These are phyloP conservation scores for Cladobotryum protrusum DNA, from an alignment of 2,329 filamentous ascomycete genomes.

Conservation along the genomic window DNA sequence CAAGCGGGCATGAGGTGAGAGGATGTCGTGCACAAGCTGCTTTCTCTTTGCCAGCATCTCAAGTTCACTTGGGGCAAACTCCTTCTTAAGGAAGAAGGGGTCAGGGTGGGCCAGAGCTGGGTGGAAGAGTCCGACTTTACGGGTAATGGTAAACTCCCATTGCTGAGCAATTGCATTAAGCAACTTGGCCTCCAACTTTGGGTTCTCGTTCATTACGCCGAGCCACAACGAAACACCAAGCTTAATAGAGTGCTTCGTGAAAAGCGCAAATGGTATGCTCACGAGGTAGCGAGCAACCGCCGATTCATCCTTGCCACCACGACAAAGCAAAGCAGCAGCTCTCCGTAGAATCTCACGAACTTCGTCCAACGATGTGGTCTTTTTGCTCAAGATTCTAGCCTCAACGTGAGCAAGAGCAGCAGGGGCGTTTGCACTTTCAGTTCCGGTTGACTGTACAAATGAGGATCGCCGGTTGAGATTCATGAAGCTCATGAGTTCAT, in stretches of 20 bases:
- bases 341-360: slow-evolving; percentile 75
- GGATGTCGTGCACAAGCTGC: slow-evolving; percentile 71
- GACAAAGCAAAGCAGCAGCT: slow-evolving; percentile 80
- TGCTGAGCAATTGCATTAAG: slow-evolving; percentile 81
- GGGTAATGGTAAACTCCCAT: slow-evolving; percentile 80
- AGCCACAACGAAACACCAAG: slow-evolving; percentile 94
- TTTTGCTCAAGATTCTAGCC: slow-evolving; percentile 60
- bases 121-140: slow-evolving; percentile 76
- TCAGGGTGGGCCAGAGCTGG: slow-evolving; percentile 66
- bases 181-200: slow-evolving; percentile 77
- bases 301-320: slow-evolving; percentile 66
- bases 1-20: slow-evolving; percentile 79
- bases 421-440: slow-evolving; percentile 51
- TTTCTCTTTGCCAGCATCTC: slow-evolving; percentile 67
- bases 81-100: slow-evolving; percentile 84
- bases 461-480: slow-evolving; percentile 47
- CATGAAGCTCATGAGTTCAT: slow-evolving; percentile 58
- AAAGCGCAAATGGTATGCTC: slow-evolving; percentile 84
- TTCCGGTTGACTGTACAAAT: slow-evolving; percentile 45
- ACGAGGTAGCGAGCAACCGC: slow-evolving; percentile 83
- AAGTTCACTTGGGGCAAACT: slow-evolving; percentile 88
- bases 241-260: slow-evolving; percentile 93
- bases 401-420: slow-evolving; percentile 69
- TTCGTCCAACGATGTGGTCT: slow-evolving; percentile 64
- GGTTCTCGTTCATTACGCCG: slow-evolving; percentile 94